Evolutionary conservation across 202 grass and related monocot genomes (phyloP).

Genomic region (Cymbopogon flexuosus): DNA sequence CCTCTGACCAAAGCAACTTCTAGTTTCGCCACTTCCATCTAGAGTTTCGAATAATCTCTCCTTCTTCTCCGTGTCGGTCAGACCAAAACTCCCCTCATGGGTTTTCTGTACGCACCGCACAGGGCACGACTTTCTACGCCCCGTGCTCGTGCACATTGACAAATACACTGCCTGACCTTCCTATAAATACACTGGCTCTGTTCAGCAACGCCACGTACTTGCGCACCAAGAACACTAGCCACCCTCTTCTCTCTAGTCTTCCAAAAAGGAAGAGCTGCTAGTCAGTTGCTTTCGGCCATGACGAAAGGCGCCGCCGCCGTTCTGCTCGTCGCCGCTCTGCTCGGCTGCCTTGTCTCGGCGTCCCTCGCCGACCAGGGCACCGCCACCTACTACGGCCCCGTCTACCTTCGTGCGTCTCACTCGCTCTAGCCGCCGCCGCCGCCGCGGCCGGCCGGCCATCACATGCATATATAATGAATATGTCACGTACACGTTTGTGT

Average conservation of each 20-base stretch:
- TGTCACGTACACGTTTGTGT: neutral
- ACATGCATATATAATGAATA: neutral
- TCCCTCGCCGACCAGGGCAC: slow-evolving; percentile 29
- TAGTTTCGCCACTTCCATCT: neutral
- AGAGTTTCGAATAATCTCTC: neutral
- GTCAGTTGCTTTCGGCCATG: neutral
- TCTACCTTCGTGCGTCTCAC: slow-evolving; percentile 34
- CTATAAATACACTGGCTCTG: neutral
- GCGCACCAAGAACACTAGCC: neutral
- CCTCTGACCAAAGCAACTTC: neutral
- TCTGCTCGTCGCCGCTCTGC: slow-evolving; percentile 26
- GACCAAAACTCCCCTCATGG: neutral
- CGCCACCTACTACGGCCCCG: slow-evolving; percentile 42
- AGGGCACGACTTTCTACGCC: slow-evolving; percentile 7
- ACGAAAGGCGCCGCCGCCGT: neutral
- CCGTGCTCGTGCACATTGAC: neutral
- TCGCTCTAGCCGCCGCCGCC: too few relatives aligned
- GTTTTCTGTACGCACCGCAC: neutral
- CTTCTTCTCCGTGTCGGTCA: neutral
- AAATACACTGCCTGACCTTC: neutral
- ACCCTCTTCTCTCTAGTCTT: neutral
- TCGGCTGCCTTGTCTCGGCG: slow-evolving; percentile 31
- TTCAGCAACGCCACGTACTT: neutral
- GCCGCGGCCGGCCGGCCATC: neutral
- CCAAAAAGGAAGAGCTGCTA: neutral